Evolutionary conservation across 768 basidiomycete species (phyloP), one percentile per base, ranked within the genome.

Genomic region (Cantharellus anzutake): DNA sequence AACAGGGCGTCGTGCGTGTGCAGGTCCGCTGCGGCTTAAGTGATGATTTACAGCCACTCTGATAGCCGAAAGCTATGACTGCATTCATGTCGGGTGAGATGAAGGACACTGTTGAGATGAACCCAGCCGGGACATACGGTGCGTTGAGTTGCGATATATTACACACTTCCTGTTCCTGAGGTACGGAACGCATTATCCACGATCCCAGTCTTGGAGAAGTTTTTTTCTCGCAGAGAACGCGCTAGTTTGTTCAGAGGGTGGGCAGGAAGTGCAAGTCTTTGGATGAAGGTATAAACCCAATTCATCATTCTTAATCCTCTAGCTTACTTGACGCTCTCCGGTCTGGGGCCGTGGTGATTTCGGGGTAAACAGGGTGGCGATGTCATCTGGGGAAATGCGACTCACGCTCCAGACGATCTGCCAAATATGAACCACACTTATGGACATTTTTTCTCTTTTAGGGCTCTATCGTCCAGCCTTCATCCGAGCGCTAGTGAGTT

Each of bases 1-100:
- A 29, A 29, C 20, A 29, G 20, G 20, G 20, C 20, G 42, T 53
- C 60, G 3, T 58, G 40, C 39, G 41, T 38, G 50, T 38, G 35
- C 41, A 37, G 35, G 7, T 11, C 11, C 52, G 38, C 35, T 55
- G 38, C 35, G 14, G 38, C 7, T 7, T 37, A 1, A 11, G 52
- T 55, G 52, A 55, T 55, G 52, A 11, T 11, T 14, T 56, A 38
- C 16, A 41, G 57, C 38, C 60, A 16, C 56, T 53, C 14, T n/a
- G n/a, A 16, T 42, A 87, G 87, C 77, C 87, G 1, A 99, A 97
- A 73, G 86, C 93, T 0, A 92, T 97, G 88, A 71, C 92, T 0
- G 93, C 96, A 0, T 89, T 97, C 68, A 73, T 97, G 44, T 91
- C 88, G 0, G 94, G 94, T 5, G 94, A 98, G 71, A 96, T 97